Conservation (phyloP, 2,329 filamentous ascomycete species). For the Coleophoma crateriformis region DNA sequence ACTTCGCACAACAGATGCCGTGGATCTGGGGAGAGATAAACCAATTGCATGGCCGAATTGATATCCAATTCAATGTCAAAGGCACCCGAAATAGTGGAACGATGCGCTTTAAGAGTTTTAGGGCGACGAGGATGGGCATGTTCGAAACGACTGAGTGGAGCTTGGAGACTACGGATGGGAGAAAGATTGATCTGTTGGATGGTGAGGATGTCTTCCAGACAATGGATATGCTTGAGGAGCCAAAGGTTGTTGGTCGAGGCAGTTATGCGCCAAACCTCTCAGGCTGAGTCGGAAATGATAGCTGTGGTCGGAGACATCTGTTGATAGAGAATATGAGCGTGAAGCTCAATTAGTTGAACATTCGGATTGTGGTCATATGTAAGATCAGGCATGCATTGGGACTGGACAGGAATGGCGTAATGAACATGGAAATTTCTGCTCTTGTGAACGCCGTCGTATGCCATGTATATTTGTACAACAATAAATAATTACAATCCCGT, state of each 20-base stretch:
- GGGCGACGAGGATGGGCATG: constrained; percentile 54
- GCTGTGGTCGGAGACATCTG: no score
- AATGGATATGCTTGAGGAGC: constrained; percentile 35
- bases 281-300: constrained; percentile 6
- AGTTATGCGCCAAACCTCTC: constrained; percentile 25
- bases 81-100: constrained; percentile 65
- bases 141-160: constrained; percentile 93
- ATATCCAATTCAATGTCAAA: constrained; percentile 83
- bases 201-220: constrained; percentile 63
- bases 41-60: constrained; percentile 84
- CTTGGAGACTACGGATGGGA: constrained; percentile 59
- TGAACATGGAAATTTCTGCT: constrained; percentile 13
- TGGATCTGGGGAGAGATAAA: constrained; percentile 88
- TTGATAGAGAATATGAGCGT: no score
- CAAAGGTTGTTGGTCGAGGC: constrained; percentile 33
- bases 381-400: constrained; percentile 2
- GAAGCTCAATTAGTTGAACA: no score
- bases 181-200: constrained; percentile 67
- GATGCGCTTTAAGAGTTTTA: constrained; percentile 76
- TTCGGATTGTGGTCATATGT: constrained; percentile 1
- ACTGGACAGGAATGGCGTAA: neutral
- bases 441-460: constrained; percentile 17
- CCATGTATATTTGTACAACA: constrained; percentile 23
- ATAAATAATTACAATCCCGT: constrained; percentile 7
- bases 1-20: constrained; percentile 72